Base-by-base conservation (phyloP, 305 asterid genomes). In the Euphrasia arctica region DNA sequence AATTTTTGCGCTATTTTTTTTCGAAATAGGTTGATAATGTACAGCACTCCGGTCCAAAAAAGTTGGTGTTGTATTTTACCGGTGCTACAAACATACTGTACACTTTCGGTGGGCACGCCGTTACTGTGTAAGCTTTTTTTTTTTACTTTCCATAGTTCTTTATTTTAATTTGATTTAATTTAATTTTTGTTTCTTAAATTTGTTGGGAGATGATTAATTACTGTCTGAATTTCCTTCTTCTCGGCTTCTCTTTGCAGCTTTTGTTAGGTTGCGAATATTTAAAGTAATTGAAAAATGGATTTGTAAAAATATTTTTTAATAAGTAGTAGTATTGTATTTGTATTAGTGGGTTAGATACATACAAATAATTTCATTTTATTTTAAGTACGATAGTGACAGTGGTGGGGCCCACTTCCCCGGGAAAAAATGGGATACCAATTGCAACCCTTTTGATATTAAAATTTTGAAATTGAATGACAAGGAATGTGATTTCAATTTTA, bases 81-180 rank as follows among this genome's bases (percentile, higher is more conserved):
- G 98, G 98, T 18, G 96, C 98, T 64, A 91, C 98, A 68, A 91
- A 91, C 79, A 82, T 91, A 18, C 86, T 91, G 12, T 91, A 91
- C 77, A 91, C 96, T 60, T 91, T 91, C 62, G 98, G 96, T 32
- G 98, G 98, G 27, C 98, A 91, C 62, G 98, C 96, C 65, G 96
- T 91, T 54, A 91, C 98, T 10, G 98, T 91, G 98, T 91, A 77
- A 76, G 74, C 66, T 55, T 71, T 67, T 54, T 50, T 5, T 36
- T 13, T 13, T 27, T 13, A 9, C 15, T 4, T 47, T 39, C 31
- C 34, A 31, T 31, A 22, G n/a, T n/a, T n/a, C n/a, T n/a, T n/a
- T 8, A 18, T 18, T 25, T 55, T 55, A 27, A 6, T 18, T 54
- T 59, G 31, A 18, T 18, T 58, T 34, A 15, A 6, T 22, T 18